Evolutionary conservation across 2,329 filamentous ascomycete species (phyloP).

Genomic region (Pyrenochaeta sp.): DNA sequence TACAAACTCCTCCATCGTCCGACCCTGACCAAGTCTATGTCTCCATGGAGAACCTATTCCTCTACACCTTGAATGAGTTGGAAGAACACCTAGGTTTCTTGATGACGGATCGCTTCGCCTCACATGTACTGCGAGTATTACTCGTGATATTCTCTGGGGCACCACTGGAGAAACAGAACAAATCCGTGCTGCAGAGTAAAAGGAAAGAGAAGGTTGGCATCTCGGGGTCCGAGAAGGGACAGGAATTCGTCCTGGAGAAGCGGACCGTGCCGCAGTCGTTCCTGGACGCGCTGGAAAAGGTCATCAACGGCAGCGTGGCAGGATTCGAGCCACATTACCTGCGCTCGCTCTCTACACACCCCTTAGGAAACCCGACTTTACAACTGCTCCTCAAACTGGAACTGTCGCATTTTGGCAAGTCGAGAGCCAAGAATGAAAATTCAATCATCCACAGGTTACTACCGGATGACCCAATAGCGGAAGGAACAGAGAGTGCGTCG

Average conservation of each 20-base stretch:
- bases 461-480: constrained; percentile 78
- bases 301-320: constrained; percentile 78
- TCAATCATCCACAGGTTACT: constrained; percentile 80
- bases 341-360: constrained; percentile 84
- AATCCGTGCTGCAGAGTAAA: constrained; percentile 85
- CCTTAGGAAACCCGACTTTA: constrained; percentile 90
- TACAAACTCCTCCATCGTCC: constrained; percentile 54
- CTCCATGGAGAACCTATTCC: constrained; percentile 85
- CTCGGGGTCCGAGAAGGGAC: constrained; percentile 59
- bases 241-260: constrained; percentile 50
- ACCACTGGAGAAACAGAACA: constrained; percentile 71
- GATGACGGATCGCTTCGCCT: constrained; percentile 87
- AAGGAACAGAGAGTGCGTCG: constrained; percentile 75
- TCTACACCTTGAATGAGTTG: constrained; percentile 86
- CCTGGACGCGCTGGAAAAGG: constrained; percentile 76
- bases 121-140: constrained; percentile 86
- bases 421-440: constrained; percentile 69
- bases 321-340: constrained; percentile 81
- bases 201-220: constrained; percentile 83
- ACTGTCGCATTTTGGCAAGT: constrained; percentile 75
- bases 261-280: constrained; percentile 80
- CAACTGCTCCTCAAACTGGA: constrained; percentile 90
- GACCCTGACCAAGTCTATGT: constrained; percentile 61
- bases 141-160: constrained; percentile 86
- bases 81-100: constrained; percentile 83